Evolutionary conservation across 768 basidiomycete genomes (phyloP), one percentile per base, ranked within the genome.

Genomic region (Lyophyllum semitale): DNA sequence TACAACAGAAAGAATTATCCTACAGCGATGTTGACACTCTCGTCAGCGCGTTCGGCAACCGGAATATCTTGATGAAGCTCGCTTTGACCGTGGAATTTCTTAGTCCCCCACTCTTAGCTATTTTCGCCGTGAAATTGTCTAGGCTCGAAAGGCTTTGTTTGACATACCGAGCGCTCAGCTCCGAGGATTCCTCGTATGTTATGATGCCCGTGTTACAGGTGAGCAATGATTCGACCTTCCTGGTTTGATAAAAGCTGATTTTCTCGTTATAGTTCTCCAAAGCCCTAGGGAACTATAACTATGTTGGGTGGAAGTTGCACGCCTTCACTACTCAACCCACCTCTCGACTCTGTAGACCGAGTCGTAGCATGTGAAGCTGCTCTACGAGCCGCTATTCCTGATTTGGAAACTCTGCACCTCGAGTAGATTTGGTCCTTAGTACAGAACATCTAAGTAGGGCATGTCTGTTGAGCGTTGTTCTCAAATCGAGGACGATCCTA

Each of bases 71-170:
- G 20, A 38, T 12, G 8, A 38, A 50, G 20, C 27, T 59, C 11
- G 22, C 4, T 27, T 38, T 59, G 30, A 29, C 49, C 13, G 38
- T 59, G 8, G 43, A 6, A 20, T 33, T 42, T 25, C 47, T 59
- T 11, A 50, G 49, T n/a, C 58, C 50, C 8, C 32, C 35, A 26
- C 50, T 59, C 15, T 26, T 59, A 6, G 40, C 46, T 3, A 29
- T 58, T 4, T 15, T 61, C 35, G 52, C 59, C 5, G 25, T 46
- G 20, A 43, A 55, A 7, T 43, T 54, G 29, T 53, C 56, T 23
- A 43, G 44, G 15, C 46, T 61, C 6, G 46, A 55, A 4, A 42
- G 4, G 4, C 30, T 61, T 6, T 7, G 8, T 38, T 17, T 57
- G 6, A 46, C 48, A 29, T 60, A 57, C 22, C 26, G 54, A 12